Conservation (phyloP, 108 stramenopile genomes). For the Pelagomonas calceolata region DNA sequence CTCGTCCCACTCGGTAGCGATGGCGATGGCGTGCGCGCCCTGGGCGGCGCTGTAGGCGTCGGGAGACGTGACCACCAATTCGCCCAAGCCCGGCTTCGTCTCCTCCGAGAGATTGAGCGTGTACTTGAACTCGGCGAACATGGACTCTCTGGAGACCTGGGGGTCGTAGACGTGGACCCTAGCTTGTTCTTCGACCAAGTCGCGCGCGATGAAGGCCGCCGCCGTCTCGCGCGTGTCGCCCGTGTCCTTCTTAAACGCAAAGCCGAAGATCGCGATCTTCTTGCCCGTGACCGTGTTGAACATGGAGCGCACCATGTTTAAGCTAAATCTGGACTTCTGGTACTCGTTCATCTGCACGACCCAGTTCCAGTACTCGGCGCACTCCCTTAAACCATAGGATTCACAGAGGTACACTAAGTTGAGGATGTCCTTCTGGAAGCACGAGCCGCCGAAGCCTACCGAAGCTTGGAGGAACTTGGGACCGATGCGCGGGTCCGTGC, state of each 20-base stretch:
- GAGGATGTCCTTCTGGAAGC: constrained; percentile 99
- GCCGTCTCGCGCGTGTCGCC: constrained; percentile 98
- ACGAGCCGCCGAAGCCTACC: constrained; percentile 96
- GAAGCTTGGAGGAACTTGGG: constrained; percentile 89
- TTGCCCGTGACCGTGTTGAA: constrained; percentile 99
- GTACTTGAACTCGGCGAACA: constrained; percentile 95
- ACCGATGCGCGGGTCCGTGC: constrained; percentile 95
- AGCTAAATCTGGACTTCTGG: constrained; percentile 95
- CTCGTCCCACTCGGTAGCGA: constrained; percentile 98
- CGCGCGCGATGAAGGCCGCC: constrained; percentile 87
- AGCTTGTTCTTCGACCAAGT: constrained; percentile 85
- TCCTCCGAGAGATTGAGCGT: constrained; percentile 73
- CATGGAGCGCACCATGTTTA: constrained; percentile 87
- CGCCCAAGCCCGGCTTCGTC: constrained; percentile 64
- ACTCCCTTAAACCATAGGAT: constrained; percentile 85
- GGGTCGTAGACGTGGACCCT: constrained; percentile 90
- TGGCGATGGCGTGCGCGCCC: constrained; percentile 89
- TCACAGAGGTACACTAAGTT: constrained; percentile 99
- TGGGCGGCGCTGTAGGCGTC: constrained; percentile 79
- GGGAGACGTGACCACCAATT: constrained; percentile 59
- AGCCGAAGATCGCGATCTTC: constrained; percentile 94
- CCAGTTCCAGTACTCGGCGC: constrained; percentile 97
- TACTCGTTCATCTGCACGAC: constrained; percentile 98
- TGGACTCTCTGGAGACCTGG: constrained; percentile 87
- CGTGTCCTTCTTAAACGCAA: constrained; percentile 99